Conservation (phyloP, 2,329 filamentous ascomycete genomes). For the Trichoderma oligosporum region DNA sequence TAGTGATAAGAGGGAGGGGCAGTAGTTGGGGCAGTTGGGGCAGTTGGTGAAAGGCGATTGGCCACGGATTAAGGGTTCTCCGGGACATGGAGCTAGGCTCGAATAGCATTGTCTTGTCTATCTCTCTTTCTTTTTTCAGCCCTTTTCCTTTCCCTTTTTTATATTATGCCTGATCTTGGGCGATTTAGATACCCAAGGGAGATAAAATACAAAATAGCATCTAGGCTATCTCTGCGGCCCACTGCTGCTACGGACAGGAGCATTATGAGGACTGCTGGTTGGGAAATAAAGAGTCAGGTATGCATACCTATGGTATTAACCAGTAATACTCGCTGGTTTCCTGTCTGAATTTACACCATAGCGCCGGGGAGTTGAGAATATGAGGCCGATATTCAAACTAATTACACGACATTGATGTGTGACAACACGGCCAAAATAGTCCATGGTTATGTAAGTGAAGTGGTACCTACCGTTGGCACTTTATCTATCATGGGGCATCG, state of each 20-base stretch:
- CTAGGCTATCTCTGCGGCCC: too few relatives aligned
- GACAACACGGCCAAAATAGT: neutral
- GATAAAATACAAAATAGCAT: too few relatives aligned
- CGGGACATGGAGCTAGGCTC: constrained; percentile 6
- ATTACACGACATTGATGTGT: neutral
- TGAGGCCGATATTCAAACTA: neutral
- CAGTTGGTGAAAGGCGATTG: constrained; percentile 12
- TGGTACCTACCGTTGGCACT: neutral
- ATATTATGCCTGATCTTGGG: too few relatives aligned
- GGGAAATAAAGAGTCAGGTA: too few relatives aligned
- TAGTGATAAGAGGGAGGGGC: constrained; percentile 17
- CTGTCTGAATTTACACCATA: neutral
- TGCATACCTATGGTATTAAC: too few relatives aligned
- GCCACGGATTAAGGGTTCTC: constrained; percentile 17
- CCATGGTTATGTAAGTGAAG: too few relatives aligned
- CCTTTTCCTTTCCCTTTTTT: neutral
- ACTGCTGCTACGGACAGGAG: too few relatives aligned
- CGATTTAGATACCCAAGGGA: too few relatives aligned
- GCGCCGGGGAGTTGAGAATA: neutral
- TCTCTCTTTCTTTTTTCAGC: neutral
- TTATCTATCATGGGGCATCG: neutral
- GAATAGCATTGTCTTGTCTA: constrained; percentile 4
- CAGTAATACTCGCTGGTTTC: too few relatives aligned
- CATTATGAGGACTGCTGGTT: too few relatives aligned
- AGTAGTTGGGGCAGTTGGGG: too few relatives aligned